Conservation (phyloP, 495 filamentous ascomycete species). For the Xylaria acuta region DNA sequence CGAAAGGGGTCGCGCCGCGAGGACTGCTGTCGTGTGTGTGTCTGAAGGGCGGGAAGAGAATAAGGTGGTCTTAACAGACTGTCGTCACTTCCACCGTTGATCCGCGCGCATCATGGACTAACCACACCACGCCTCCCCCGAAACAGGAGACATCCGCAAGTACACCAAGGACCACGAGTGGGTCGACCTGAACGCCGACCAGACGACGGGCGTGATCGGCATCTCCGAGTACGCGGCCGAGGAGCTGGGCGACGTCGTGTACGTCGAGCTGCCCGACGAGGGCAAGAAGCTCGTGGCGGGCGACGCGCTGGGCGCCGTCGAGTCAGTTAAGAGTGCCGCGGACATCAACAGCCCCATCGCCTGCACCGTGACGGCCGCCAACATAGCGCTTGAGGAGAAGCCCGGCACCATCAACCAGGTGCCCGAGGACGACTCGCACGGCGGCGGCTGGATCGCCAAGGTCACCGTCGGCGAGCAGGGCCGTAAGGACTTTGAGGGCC, state of each 20-base stretch:
- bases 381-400: constrained; percentile 77
- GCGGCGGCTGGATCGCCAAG: constrained; percentile 91
- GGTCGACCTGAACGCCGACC: constrained; percentile 83
- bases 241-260: constrained; percentile 93
- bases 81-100: not conserved
- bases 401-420: constrained; percentile 85
- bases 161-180: constrained; percentile 99
- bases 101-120: constrained; percentile 17
- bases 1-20: not conserved
- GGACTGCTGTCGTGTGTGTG: constrained; percentile 6
- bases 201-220: constrained; percentile 74
- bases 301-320: constrained; percentile 89
- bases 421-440: constrained; percentile 71
- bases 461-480: constrained; percentile 67
- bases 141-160: constrained; percentile 69
- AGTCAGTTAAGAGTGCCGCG: constrained; percentile 96
- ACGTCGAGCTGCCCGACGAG: constrained; percentile 83
- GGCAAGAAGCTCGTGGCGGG: constrained; percentile 69
- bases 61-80: not conserved
- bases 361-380: constrained; percentile 75
- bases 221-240: constrained; percentile 91
- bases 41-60: not conserved
- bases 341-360: constrained; percentile 90
- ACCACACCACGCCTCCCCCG: constrained; percentile 19
- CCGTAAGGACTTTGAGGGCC: constrained; percentile 68